phyloP scores from a whole-genome alignment of 129 eudicot species.

The Helianthus annuus region HanXRQr2.0-SUNRISE NC_035447.2:35849933-35850432 shows the following conservation, averaged over 20 bases:
- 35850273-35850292: conserved; percentile 9
- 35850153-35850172: conserved; percentile 95
- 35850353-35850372: not conserved
- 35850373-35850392: not conserved
- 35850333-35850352: conserved; percentile 16
- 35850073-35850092: conserved; percentile 17
- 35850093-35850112: conserved; percentile 15
- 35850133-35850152: conserved; percentile 99
- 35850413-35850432: not conserved
- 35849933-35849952: not conserved
- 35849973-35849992: not conserved
- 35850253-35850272: not conserved
- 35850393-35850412: conserved; percentile 10
- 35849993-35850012: not conserved
- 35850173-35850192: conserved; percentile 73
- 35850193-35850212: conserved; percentile 98
- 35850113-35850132: conserved; percentile 48
- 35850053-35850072: too few species aligned
- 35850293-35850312: conserved; percentile 2
- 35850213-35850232: conserved; percentile 77
- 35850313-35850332: conserved; percentile 4
- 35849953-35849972: conserved; percentile 1
- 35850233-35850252: conserved; percentile 56
- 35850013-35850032: too few species aligned
- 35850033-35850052: too few species aligned